phyloP scores from a whole-genome alignment of 1,284 basidiomycete genomes.

The Meira miltonrushii region DNA sequence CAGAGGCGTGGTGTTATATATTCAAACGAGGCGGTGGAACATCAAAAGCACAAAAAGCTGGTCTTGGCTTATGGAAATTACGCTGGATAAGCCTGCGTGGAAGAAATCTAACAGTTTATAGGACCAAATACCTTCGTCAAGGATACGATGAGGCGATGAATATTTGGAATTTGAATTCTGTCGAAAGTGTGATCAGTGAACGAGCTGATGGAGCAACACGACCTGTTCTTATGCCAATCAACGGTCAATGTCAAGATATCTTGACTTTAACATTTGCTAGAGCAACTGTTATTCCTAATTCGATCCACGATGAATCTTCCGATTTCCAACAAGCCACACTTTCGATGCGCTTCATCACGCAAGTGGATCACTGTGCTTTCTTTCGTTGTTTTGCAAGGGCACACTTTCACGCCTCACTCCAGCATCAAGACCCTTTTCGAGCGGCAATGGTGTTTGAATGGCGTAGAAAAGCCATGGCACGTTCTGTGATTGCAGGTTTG shows the following conservation, averaged over 20 bases:
- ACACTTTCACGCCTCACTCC: slow-evolving; percentile 12
- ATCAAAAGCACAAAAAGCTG: slow-evolving; percentile 14
- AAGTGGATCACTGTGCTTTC: slow-evolving; percentile 28
- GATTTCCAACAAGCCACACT: slow-evolving; percentile 3
- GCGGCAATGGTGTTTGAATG: slow-evolving; percentile 19
- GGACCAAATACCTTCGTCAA: slow-evolving; percentile 20
- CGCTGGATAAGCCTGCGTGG: slow-evolving; percentile 32
- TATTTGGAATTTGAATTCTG: slow-evolving; percentile 18
- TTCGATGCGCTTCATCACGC: slow-evolving; percentile 26
- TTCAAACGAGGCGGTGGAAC: slow-evolving; percentile 21
- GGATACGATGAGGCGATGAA: slow-evolving; percentile 15
- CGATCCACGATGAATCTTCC: neutral
- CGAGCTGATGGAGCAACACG: slow-evolving; percentile 16
- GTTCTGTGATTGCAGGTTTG: slow-evolving; percentile 31
- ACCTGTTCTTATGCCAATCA: slow-evolving; percentile 13
- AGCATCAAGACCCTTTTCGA: neutral
- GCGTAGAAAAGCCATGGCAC: slow-evolving; percentile 26
- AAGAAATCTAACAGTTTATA: slow-evolving; percentile 26
- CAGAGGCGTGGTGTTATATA: slow-evolving; percentile 39
- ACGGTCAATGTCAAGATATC: slow-evolving; percentile 2
- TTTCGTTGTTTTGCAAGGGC: slow-evolving; percentile 22
- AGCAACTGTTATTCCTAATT: neutral
- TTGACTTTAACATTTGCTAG: slow-evolving; percentile 6
- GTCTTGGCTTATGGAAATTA: slow-evolving; percentile 36
- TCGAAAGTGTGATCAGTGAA: slow-evolving; percentile 20